A percentile compares a stretch with the other conserved stretches of the same genome.
Conservation (phyloP, 495 filamentous ascomycete genomes). For the Barbatosphaeria neglecta region DNA sequence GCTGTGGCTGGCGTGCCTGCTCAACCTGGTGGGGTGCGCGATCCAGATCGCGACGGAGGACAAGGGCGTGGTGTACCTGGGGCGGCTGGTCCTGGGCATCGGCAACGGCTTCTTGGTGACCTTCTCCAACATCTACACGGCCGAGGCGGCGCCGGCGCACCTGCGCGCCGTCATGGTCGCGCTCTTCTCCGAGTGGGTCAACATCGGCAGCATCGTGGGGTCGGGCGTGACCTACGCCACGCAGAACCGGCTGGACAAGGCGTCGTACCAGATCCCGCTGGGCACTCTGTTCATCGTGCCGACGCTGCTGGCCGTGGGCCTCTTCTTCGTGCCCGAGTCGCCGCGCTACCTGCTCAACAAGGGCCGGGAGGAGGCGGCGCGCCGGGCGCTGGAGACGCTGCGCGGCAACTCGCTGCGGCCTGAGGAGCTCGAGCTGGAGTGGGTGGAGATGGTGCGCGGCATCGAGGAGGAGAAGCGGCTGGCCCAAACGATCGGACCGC, state of each 20-base stretch:
- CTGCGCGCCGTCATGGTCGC: conserved; percentile 26
- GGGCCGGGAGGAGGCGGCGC: conserved; percentile 31
- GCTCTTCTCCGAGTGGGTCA: conserved; percentile 24
- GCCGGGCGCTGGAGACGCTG: conserved; percentile 25
- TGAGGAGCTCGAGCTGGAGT: conserved; percentile 22
- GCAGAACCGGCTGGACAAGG: conserved; percentile 21
- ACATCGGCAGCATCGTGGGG: conserved; percentile 41
- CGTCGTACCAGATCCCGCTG: conserved; percentile 42
- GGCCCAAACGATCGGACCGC: conserved; percentile 14
- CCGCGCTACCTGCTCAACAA: conserved; percentile 46
- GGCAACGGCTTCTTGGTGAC: conserved; percentile 43
- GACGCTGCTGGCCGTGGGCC: conserved; percentile 31
- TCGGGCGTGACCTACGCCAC: conserved; percentile 25
- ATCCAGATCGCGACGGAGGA: conserved; percentile 36
- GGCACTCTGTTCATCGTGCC: conserved; percentile 45
- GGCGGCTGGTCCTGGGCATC: conserved; percentile 39
- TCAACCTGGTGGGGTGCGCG: conserved; percentile 30
- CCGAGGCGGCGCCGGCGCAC: conserved; percentile 23
- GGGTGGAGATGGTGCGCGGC: conserved; percentile 25
- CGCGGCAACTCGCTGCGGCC: conserved; percentile 28
- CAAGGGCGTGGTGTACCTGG: conserved; percentile 34
- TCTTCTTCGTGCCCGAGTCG: conserved; percentile 49
- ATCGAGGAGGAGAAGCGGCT: conserved; percentile 25
- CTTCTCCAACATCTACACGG: conserved; percentile 41
- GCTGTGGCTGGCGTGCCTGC: conserved; percentile 34